These are phyloP conservation scores for Neonectria sp. DNA, from an alignment of 2,329 filamentous ascomycete species.

Conservation along the genomic window DNA sequence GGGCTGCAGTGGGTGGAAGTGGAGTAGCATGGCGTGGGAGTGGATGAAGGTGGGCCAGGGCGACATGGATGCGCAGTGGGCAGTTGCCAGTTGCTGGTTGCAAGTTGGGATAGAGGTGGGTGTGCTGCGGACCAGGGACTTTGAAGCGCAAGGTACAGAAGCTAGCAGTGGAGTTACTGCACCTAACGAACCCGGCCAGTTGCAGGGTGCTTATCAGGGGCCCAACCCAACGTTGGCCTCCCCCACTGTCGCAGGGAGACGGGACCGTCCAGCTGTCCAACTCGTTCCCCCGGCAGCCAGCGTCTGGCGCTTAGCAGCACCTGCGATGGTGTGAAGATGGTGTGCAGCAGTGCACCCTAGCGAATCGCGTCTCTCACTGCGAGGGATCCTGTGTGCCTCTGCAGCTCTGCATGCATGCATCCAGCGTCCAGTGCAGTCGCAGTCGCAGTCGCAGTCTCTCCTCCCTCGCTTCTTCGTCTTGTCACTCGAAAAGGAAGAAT, in stretches of 20 bases:
- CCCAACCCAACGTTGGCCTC: neutral
- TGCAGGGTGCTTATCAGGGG: neutral
- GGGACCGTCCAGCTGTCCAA: no score
- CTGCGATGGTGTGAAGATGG: slow-evolving; percentile 17
- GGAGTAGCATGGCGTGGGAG: slow-evolving; percentile 48
- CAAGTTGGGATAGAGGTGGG: no score
- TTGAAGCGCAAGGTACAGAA: neutral
- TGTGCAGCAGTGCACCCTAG: slow-evolving; percentile 19
- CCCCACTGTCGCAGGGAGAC: neutral
- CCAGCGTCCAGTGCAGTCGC: neutral
- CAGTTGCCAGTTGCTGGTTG: neutral
- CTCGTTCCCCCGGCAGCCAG: slow-evolving; percentile 9
- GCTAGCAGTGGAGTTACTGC: no score
- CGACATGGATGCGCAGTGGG: slow-evolving; percentile 37
- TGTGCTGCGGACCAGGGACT: neutral
- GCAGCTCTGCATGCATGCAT: slow-evolving; percentile 16
- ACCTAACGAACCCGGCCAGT: no score
- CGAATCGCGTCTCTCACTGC: slow-evolving; percentile 22
- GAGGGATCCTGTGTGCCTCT: neutral
- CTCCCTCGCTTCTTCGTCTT: neutral
- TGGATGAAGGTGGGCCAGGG: slow-evolving; percentile 39
- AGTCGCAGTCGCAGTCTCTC: neutral
- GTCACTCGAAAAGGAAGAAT: neutral
- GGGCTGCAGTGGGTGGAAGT: slow-evolving; percentile 42
- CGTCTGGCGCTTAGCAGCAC: slow-evolving; percentile 36